phyloP scores from a whole-genome alignment of 805 yeast genomes.

The Diddensiella santjacobensis region DNA sequence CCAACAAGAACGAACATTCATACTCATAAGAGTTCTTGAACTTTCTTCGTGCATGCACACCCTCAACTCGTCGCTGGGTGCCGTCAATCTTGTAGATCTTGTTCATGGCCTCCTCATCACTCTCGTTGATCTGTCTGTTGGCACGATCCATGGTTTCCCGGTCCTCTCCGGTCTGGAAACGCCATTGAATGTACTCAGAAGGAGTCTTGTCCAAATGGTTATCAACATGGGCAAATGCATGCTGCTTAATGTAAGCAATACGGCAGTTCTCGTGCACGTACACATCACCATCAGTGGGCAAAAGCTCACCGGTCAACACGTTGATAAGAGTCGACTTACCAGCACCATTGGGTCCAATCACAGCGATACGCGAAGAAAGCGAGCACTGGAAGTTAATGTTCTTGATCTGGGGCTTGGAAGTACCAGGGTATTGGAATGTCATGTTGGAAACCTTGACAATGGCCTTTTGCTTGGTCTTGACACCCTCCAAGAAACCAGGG shows the following conservation, averaged over 20 bases:
- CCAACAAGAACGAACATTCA: constrained; percentile 95
- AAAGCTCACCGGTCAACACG: constrained; percentile 98
- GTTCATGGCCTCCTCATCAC: constrained; percentile 98
- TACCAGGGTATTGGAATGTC: constrained; percentile 99
- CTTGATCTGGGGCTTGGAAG: constrained; percentile 86
- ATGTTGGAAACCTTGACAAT: constrained; percentile 96
- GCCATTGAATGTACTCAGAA: constrained; percentile 99
- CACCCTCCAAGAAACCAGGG: constrained; percentile 99
- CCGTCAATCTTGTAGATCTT: constrained; percentile 99
- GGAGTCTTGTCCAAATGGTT: constrained; percentile 99
- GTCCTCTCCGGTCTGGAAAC: constrained; percentile 99
- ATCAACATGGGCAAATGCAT: constrained; percentile 99
- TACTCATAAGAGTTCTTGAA: constrained; percentile 99
- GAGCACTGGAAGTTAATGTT: constrained; percentile 98
- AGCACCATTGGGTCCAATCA: constrained; percentile 99
- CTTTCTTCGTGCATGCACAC: constrained; percentile 95
- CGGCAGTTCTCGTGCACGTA: constrained; percentile 99
- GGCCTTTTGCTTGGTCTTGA: constrained; percentile 99
- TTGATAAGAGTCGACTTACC: constrained; percentile 99
- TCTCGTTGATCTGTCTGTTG: constrained; percentile 95
- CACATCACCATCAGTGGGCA: constrained; percentile 98
- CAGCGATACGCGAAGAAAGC: constrained; percentile 98
- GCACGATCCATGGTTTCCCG: constrained; percentile 99
- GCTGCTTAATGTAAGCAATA: constrained; percentile 99
- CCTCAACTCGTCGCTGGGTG: constrained; percentile 94